These are phyloP conservation scores for Cylindrotheca fusiformis DNA, from an alignment of 108 stramenopile species.

Conservation along the genomic window DNA sequence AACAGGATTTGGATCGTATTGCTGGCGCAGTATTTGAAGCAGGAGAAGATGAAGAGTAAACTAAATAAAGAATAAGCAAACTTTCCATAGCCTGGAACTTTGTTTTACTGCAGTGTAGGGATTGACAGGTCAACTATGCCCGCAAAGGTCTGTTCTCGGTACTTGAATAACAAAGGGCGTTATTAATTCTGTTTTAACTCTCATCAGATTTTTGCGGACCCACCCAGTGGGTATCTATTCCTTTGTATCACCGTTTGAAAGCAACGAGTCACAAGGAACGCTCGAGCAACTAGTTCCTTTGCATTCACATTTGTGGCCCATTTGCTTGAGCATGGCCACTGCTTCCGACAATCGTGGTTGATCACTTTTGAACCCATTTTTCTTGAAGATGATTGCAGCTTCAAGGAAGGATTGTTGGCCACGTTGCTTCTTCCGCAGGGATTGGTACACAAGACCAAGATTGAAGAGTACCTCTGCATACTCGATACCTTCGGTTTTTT, in stretches of 20 bases:
- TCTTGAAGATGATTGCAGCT: constrained; percentile 42
- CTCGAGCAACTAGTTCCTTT: too few relatives aligned
- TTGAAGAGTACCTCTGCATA: constrained; percentile 53
- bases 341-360: constrained; percentile 41
- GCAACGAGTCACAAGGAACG: too few relatives aligned
- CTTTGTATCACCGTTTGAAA: too few relatives aligned
- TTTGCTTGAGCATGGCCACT: constrained; percentile 24
- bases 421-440: constrained; percentile 34
- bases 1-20: constrained; percentile 99
- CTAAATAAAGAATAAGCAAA: neutral
- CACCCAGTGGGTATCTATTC: too few relatives aligned
- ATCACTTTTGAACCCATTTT: constrained; percentile 32
- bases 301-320: constrained; percentile 16
- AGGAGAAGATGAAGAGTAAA: constrained; percentile 42
- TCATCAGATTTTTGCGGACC: too few relatives aligned
- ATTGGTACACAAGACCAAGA: constrained; percentile 49
- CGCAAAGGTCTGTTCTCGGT: too few relatives aligned
- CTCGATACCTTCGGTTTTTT: constrained; percentile 24
- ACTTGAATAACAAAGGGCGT: too few relatives aligned
- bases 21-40: constrained; percentile 87
- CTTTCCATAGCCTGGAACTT: too few relatives aligned
- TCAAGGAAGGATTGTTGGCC: constrained; percentile 47
- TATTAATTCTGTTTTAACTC: too few relatives aligned
- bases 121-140: too few relatives aligned
- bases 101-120: too few relatives aligned